Conservation (phyloP, 2,329 filamentous ascomycete genomes). For the Claviceps pusilla region DNA sequence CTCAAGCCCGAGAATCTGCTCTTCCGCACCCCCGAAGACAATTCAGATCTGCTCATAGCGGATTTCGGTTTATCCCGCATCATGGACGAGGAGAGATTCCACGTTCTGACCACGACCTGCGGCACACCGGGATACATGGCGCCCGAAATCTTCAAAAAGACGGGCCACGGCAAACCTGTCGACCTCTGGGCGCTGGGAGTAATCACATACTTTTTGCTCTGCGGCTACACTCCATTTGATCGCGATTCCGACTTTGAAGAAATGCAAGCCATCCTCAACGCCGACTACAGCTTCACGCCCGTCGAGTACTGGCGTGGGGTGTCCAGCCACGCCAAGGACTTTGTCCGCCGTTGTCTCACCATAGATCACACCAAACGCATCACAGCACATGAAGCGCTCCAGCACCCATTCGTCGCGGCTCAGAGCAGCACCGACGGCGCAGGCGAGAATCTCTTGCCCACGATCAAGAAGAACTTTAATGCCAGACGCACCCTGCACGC, state of each 20-base stretch:
- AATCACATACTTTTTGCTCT: constrained; percentile 96
- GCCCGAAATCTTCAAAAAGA: constrained; percentile 98
- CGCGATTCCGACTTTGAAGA: constrained; percentile 95
- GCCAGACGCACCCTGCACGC: constrained; percentile 53
- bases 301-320: constrained; percentile 94
- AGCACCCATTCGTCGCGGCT: constrained; percentile 49
- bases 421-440: constrained; percentile 30
- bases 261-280: constrained; percentile 96
- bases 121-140: constrained; percentile 99
- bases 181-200: constrained; percentile 98
- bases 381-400: constrained; percentile 69
- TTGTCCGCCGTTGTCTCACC: constrained; percentile 82
- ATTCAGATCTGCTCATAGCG: constrained; percentile 89
- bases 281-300: constrained; percentile 91
- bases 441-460: constrained; percentile 49
- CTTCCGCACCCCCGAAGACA: constrained; percentile 94
- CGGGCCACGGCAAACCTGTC: constrained; percentile 91
- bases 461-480: constrained; percentile 63
- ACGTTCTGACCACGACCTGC: constrained; percentile 92
- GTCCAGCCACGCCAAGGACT: constrained; percentile 71
- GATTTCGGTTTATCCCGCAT: constrained; percentile 93
- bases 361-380: constrained; percentile 77
- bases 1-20: constrained; percentile 94
- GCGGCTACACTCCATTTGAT: constrained; percentile 96
- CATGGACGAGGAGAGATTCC: constrained; percentile 98